phyloP scores from a whole-genome alignment of 1,284 basidiomycete species.

The Moniliella sp. region DNA sequence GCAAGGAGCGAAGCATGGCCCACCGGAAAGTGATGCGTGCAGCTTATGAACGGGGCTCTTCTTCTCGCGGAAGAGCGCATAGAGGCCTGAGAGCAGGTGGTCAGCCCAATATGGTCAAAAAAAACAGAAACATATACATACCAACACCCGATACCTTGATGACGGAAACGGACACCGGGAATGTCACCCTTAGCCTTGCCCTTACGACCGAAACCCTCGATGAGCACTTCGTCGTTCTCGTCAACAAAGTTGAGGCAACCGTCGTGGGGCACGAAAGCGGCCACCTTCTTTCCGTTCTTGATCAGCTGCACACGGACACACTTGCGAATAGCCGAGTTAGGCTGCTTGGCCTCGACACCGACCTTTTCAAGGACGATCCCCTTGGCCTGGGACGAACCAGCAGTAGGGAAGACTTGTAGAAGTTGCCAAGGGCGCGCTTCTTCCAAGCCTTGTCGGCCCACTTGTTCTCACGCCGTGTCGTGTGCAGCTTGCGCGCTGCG shows the following conservation, averaged over 20 bases:
- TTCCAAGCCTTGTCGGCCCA: conserved; percentile 99
- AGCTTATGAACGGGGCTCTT: conserved; percentile 28
- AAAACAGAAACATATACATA: no score
- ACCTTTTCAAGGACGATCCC: conserved; percentile 99
- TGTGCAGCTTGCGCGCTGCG: conserved; percentile 94
- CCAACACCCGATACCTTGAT: no score
- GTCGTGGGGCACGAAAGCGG: conserved; percentile 47
- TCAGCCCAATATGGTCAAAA: neutral
- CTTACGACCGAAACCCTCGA: conserved; percentile 97
- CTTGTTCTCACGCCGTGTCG: conserved; percentile 78
- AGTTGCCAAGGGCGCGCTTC: conserved; percentile 96
- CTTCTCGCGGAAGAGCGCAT: conserved; percentile 22
- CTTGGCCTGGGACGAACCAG: conserved; percentile 97
- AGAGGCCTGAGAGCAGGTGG: conserved; percentile 52
- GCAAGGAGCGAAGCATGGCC: no score
- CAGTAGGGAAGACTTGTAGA: conserved; percentile 99
- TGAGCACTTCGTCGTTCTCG: conserved; percentile 48
- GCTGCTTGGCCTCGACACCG: conserved; percentile 67
- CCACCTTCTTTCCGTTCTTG: conserved; percentile 93
- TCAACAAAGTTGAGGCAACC: no score
- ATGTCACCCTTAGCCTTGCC: conserved; percentile 96
- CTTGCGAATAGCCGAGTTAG: conserved; percentile 99
- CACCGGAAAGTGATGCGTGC: no score
- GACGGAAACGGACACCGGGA: conserved; percentile 77
- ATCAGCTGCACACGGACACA: conserved; percentile 99